A percentile compares a stretch with the other conserved stretches of the same genome.
These are phyloP conservation scores for Globisporangium barbulae DNA, from an alignment of 352 stramenopile genomes.

Conservation along the genomic window DNA sequence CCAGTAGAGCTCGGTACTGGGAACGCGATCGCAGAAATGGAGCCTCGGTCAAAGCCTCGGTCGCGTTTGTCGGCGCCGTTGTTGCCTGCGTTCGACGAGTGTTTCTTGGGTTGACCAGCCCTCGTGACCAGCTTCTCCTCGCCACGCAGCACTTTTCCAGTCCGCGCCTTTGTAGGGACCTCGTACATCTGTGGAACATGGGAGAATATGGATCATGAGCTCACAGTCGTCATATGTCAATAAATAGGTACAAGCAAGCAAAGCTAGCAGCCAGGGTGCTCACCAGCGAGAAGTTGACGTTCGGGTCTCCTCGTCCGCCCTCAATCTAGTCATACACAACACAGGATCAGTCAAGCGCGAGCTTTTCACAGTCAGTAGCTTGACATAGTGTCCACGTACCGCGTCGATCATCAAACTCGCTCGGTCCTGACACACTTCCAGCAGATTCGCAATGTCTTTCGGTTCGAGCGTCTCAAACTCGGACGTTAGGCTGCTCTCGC, in stretches of 20 bases:
- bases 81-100: neutral
- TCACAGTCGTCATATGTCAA: neutral
- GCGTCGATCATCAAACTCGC: conserved; percentile 68
- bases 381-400: conserved; percentile 24
- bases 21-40: conserved; percentile 16
- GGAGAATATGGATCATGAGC: neutral
- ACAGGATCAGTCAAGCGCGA: neutral
- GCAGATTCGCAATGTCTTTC: conserved; percentile 50
- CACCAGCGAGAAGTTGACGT: conserved; percentile 63
- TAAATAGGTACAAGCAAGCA: neutral
- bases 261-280: neutral
- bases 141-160: neutral
- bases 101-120: conserved; percentile 4
- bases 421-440: conserved; percentile 79
- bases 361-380: neutral
- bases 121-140: neutral
- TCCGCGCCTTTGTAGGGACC: neutral
- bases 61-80: conserved; percentile 20
- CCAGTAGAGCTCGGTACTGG: neutral
- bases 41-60: conserved; percentile 35
- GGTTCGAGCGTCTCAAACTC: conserved; percentile 71
- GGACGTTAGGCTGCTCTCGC: conserved; percentile 45
- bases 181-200: neutral
- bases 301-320: conserved; percentile 55
- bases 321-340: conserved; percentile 49